Base-by-base conservation (phyloP, 176 grass and related monocot genomes). In the Hsuehochloa calcarea region DNA sequence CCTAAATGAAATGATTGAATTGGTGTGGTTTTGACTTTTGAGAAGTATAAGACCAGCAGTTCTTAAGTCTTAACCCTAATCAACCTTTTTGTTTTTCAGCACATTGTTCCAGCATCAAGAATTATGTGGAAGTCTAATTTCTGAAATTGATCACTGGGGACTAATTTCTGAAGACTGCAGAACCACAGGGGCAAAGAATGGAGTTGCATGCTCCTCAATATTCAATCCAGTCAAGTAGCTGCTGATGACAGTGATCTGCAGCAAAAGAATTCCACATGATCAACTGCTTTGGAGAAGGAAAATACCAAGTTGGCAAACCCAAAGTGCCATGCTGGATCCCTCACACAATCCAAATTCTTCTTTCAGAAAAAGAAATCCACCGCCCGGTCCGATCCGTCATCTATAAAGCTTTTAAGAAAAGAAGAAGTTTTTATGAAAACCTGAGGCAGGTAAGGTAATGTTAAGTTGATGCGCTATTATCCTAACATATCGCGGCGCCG, bases 271-370 rank as follows among this genome's bases (percentile, higher is more conserved):
- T 90, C 89, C 80, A 84, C 50, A 79, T 79, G 80, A 44, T 74
- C 80, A 43, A 23, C 89, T 34, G 50, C 85, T 83, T 72, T 61
- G 34, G 74, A 44, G 49, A 74, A 74, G 49, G 77, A 80, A 61
- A 90, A 90, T 23, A 51, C 84, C 84, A 86, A 90, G 84, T 83
- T 83, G 88, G 65, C 84, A 68, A 86, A 3, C 43, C 83, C 26
- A 35, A 83, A 60, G 27, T 3, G 80, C 89, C 85, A 90, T 14
- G 74, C 84, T 90, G 89, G 80, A 90, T 78, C 49, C 79, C 68
- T 23, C 52, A 15, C 77, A 31, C 77, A 31, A 31, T 49, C 67
- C 27, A 55, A 73, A 55, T 86, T 72, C 79, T 72, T 61, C 67
- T 20, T 4, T 8, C 23, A 72, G 60, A 72, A 79, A 72, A 78